Evolutionary conservation across 2,329 filamentous ascomycete species (phyloP).

Genomic region (Trichoderma lentiforme): DNA sequence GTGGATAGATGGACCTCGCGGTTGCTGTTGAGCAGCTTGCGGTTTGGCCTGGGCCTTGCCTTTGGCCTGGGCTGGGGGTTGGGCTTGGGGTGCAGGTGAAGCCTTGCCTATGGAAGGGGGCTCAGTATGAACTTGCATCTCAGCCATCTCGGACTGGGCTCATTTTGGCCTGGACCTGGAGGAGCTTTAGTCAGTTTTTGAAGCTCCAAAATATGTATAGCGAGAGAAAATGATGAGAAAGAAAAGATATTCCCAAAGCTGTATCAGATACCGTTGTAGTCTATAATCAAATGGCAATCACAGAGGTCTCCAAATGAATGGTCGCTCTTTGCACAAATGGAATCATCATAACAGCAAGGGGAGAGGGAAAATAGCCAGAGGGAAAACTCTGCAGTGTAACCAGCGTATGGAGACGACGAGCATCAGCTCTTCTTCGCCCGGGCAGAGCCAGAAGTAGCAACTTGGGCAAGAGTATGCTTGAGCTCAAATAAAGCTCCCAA

Average conservation of each 20-base stretch:
- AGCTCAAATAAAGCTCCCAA: not conserved
- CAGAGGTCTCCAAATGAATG: slow-evolving; percentile 55
- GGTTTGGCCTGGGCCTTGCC: slow-evolving; percentile 22
- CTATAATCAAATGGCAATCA: slow-evolving; percentile 67
- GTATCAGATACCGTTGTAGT: slow-evolving; percentile 98
- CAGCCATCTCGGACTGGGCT: slow-evolving; percentile 43
- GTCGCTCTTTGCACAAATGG: slow-evolving; percentile 56
- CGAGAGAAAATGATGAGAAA: not conserved
- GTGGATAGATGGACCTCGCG: slow-evolving; percentile 49
- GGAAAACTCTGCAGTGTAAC: not conserved
- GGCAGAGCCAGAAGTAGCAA: not conserved
- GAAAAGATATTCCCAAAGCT: slow-evolving; percentile 21
- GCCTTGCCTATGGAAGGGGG: slow-evolving; percentile 18
- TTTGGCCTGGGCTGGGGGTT: slow-evolving; percentile 23
- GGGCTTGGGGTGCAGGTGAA: slow-evolving; percentile 23
- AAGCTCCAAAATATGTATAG: not conserved
- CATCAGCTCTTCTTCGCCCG: not conserved
- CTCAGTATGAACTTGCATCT: slow-evolving; percentile 31
- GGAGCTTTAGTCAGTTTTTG: slow-evolving; percentile 6
- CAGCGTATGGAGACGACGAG: not conserved
- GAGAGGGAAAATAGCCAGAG: not conserved
- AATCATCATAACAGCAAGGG: slow-evolving; percentile 57
- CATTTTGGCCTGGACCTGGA: slow-evolving; percentile 44
- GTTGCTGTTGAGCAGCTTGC: slow-evolving; percentile 26
- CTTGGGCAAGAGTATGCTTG: not conserved